phyloP scores from a whole-genome alignment of 768 basidiomycete species.

The Mycena filopes region DNA sequence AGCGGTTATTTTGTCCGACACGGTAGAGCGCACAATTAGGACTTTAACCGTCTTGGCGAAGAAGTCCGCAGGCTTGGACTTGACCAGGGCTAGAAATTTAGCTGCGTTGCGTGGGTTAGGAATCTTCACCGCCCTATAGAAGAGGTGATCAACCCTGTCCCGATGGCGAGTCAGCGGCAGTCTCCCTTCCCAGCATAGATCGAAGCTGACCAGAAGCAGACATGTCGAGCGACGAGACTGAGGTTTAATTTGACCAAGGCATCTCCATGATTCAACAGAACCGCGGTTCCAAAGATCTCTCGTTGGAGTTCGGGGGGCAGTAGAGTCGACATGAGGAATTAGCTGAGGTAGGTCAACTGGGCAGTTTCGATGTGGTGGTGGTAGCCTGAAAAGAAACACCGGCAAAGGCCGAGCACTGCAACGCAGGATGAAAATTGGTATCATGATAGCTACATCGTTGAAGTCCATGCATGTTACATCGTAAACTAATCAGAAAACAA shows the following conservation, averaged over 20 bases:
- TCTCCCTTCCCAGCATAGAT: neutral
- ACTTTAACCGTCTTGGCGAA: conserved; percentile 3
- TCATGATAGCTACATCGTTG: conserved; percentile 17
- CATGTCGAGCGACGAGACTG: conserved; percentile 6
- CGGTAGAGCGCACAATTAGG: neutral
- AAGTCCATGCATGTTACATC: conserved; percentile 24
- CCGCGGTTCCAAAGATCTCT: conserved; percentile 8
- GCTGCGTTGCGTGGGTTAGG: neutral
- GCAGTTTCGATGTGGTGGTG: no score
- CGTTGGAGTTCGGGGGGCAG: conserved; percentile 11
- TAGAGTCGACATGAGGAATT: neutral
- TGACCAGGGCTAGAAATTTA: conserved; percentile 1
- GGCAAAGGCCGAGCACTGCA: no score
- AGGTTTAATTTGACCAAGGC: conserved; percentile 10
- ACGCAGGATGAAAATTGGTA: no score
- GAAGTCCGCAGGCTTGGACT: neutral
- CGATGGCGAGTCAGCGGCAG: neutral
- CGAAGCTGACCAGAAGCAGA: conserved; percentile 13
- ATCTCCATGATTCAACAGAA: neutral
- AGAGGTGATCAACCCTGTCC: conserved; percentile 8
- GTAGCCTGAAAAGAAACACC: no score
- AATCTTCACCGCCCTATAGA: conserved; percentile 5
- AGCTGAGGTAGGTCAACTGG: no score
- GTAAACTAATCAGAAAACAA: neutral
- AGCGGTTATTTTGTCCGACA: neutral